phyloP scores from a whole-genome alignment of 257 asterid species.

The Solanum habrochaites region DNA sequence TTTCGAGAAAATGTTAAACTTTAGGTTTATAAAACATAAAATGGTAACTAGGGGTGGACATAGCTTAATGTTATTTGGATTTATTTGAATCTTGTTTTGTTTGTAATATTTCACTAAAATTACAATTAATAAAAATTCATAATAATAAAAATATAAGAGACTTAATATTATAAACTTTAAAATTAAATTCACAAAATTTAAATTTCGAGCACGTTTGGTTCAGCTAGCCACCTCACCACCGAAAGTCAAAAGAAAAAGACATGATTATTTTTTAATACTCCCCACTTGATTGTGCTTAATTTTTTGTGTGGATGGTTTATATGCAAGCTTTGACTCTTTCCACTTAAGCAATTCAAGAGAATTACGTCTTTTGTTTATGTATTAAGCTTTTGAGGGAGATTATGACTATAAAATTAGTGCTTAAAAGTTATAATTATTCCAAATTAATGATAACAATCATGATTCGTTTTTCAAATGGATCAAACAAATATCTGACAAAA shows the following conservation, averaged over 20 bases:
- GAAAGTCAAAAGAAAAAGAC: not conserved
- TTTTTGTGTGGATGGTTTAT: slow-evolving; percentile 25
- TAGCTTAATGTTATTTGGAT: not conserved
- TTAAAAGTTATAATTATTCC: not conserved
- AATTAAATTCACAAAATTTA: not conserved
- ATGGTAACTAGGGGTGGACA: not conserved
- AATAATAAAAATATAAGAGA: not conserved
- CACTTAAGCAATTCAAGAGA: slow-evolving; percentile 24
- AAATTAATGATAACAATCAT: not conserved
- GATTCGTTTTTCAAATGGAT: not conserved
- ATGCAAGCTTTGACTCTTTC: slow-evolving; percentile 21
- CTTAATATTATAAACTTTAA: not conserved
- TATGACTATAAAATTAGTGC: not conserved
- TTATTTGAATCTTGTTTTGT: not conserved
- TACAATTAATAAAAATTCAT: not conserved
- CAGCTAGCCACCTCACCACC: not conserved
- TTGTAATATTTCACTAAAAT: not conserved
- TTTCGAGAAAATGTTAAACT: not conserved
- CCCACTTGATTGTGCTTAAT: slow-evolving; percentile 10
- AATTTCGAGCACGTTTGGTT: not conserved
- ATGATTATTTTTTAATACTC: not conserved
- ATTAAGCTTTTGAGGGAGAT: slow-evolving; percentile 7
- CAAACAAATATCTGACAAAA: not conserved
- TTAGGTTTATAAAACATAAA: not conserved
- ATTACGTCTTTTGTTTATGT: slow-evolving; percentile 15